Evolutionary conservation across 257 asterid genomes (phyloP), one percentile per base, ranked within the genome.

Genomic region (Solanum pimpinellifolium): DNA sequence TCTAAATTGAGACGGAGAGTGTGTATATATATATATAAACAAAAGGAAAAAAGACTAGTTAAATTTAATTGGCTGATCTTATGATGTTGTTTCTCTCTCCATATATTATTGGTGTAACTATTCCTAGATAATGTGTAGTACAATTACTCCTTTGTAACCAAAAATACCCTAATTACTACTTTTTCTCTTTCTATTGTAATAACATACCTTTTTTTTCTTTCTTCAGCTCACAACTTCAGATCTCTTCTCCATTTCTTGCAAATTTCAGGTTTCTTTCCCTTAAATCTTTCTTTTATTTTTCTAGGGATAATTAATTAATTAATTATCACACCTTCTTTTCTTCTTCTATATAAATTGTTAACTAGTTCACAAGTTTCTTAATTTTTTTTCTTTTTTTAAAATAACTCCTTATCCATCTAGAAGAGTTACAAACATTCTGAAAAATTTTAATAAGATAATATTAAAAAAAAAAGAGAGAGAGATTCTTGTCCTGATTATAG

Each of bases 181-280:
- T 37, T 70, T 74, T 37, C 81, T 37, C 49, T 74, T 37, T 37
- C 47, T 73, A 73, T 73, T 73, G 47, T 73, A 73, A 35, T n/a
- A 18, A 6, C 12, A 11, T 29, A 20, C 11, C 25, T 20, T 20
- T 73, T 69, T 73, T 73, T 73, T 47, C 29, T 35, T 35, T 35
- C 37, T 35, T 73, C 9, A 73, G 80, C 49, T 74, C 49, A 11
- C 2, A 37, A 2, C 87, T 74, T 37, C 81, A 74, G 81, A 46
- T 83, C 84, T 90, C 88, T 72, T 46, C 65, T 83, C 76, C 66
- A 59, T 59, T 84, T 84, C 74, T 65, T n/a, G 29, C 74, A 77
- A 68, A 66, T 33, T 65, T 60, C 88, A 60, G 87, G 83, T 84
- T 68, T 70, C 86, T 33, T n/a, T 88, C 20, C 56, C 47, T 77